phyloP scores from a whole-genome alignment of 208 protist genomes.

The Trypanosoma rangeli region DNA sequence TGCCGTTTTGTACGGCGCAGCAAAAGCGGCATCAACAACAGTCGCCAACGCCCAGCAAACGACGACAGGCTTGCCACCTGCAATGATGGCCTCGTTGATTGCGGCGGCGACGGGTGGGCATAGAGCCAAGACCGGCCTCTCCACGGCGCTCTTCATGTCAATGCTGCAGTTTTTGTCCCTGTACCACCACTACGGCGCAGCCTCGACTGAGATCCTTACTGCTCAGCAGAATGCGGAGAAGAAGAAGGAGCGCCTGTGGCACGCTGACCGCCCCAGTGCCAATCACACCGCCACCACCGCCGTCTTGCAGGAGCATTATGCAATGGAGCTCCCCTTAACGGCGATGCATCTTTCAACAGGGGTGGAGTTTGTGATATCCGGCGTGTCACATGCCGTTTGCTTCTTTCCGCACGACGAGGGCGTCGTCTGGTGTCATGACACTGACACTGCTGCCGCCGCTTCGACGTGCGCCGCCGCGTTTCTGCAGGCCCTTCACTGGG shows the following conservation, averaged over 20 bases:
- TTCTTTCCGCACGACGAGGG: slow-evolving; percentile 29
- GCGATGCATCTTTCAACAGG: slow-evolving; percentile 18
- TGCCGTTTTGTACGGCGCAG: slow-evolving; percentile 1
- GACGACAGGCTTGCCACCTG: neutral
- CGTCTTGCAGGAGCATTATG: neutral
- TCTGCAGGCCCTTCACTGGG: slow-evolving; percentile 4
- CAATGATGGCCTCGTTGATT: slow-evolving; percentile 3
- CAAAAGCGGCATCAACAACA: neutral
- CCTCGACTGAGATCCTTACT: slow-evolving; percentile 3
- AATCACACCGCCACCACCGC: neutral
- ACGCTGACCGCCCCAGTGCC: neutral
- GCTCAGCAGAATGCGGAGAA: slow-evolving; percentile 6
- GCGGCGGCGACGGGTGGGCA: neutral
- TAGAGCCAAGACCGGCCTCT: neutral
- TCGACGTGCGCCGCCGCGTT: neutral
- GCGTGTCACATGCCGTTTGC: slow-evolving; percentile 27
- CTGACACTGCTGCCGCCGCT: slow-evolving; percentile 11
- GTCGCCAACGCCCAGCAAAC: neutral
- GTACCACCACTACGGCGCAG: slow-evolving; percentile 29
- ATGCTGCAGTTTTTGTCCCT: slow-evolving; percentile 32
- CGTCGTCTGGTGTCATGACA: slow-evolving; percentile 22
- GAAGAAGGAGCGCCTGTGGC: slow-evolving; percentile 1
- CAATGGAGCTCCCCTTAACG: slow-evolving; percentile 11
- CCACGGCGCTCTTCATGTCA: slow-evolving; percentile 19
- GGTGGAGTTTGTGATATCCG: slow-evolving; percentile 23